phyloP scores from a whole-genome alignment of 164 flowering plant species.

The Umbilicus rupestris region DNA sequence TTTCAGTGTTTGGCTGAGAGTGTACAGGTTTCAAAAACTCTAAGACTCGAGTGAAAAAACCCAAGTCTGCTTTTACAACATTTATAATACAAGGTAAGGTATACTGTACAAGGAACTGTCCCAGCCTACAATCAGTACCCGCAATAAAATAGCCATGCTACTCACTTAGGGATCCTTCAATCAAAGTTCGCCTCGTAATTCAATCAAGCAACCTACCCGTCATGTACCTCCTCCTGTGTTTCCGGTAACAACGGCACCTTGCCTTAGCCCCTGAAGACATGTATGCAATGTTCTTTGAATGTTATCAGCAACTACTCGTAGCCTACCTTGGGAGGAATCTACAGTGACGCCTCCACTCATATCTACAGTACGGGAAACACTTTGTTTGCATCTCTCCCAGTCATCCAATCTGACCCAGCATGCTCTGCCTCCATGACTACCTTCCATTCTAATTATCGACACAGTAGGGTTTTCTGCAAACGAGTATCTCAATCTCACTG shows the following conservation, averaged over 20 bases:
- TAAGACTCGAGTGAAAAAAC: no score
- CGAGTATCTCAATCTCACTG: constrained; percentile 76
- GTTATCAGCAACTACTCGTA: constrained; percentile 68
- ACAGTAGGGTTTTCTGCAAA: constrained; percentile 72
- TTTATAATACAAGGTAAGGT: no score
- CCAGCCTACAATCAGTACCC: no score
- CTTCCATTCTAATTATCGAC: constrained; percentile 80
- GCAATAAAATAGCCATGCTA: no score
- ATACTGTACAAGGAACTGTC: no score
- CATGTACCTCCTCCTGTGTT: constrained; percentile 34
- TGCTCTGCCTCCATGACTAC: constrained; percentile 94
- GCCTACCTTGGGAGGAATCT: constrained; percentile 64
- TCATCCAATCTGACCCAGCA: constrained; percentile 80
- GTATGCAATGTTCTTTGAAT: constrained; percentile 60
- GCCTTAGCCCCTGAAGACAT: constrained; percentile 66
- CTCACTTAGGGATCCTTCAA: no score
- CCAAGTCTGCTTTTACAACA: no score
- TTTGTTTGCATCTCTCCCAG: constrained; percentile 88
- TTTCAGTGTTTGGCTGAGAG: no score
- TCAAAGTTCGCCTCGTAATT: no score
- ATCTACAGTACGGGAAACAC: constrained; percentile 67
- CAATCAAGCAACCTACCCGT: no score
- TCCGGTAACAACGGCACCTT: constrained; percentile 29
- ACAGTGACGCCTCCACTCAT: constrained; percentile 29
- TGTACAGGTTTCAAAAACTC: no score